A percentile compares a stretch with the other conserved stretches of the same genome.
Evolutionary conservation across 768 basidiomycete species (phyloP).

Genomic region (Boletus bicolor): DNA sequence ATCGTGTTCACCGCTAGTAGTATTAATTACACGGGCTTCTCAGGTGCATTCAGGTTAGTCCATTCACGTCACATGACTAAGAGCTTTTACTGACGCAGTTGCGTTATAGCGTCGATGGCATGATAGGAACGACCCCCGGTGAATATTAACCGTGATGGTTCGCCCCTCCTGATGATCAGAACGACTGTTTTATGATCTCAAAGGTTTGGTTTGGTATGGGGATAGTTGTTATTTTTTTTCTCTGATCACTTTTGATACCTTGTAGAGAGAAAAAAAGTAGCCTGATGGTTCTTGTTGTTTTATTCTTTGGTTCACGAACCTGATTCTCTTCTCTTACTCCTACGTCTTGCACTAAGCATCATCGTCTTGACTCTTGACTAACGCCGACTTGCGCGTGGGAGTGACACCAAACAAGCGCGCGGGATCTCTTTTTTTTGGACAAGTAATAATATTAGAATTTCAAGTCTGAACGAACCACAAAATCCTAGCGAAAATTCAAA

Average conservation of each 20-base stretch:
- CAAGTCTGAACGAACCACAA: too few relatives aligned
- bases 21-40: conserved; percentile 41
- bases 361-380: too few relatives aligned
- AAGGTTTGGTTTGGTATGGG: too few relatives aligned
- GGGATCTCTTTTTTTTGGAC: too few relatives aligned
- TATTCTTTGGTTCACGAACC: conserved; percentile 7
- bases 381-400: too few relatives aligned
- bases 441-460: too few relatives aligned
- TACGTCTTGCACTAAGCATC: too few relatives aligned
- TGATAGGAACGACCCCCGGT: conserved; percentile 46
- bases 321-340: neutral
- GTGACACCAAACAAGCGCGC: too few relatives aligned
- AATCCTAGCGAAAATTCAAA: too few relatives aligned
- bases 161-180: conserved; percentile 4
- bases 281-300: conserved; percentile 19
- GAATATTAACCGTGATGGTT: conserved; percentile 6
- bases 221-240: conserved; percentile 4
- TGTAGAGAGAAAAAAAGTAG: conserved; percentile 3
- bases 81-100: neutral
- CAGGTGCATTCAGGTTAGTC: conserved; percentile 55
- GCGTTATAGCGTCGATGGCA: conserved; percentile 46
- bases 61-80: neutral
- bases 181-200: too few relatives aligned
- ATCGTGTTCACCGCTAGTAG: conserved; percentile 50
- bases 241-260: neutral